Base-by-base conservation (phyloP, 805 yeast species). In the Metschnikowia dekortorum region DNA sequence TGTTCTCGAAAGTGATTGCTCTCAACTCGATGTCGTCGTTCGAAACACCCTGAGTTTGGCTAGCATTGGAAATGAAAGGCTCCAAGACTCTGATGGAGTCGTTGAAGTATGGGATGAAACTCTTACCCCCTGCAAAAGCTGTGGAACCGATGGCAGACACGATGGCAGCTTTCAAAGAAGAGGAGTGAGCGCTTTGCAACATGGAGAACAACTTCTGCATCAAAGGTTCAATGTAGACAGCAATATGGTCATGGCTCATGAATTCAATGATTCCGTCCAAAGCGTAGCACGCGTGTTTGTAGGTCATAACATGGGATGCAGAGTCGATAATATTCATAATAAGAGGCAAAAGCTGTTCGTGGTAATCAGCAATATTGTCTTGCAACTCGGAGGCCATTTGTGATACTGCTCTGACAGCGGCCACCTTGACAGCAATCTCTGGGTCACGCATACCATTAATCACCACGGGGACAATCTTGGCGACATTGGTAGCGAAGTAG, bases 71-170 rank as follows among this genome's bases (percentile, higher is more conserved):
- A 61, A 91, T 83, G 66, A 83, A 92, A 53, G 89, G 90, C 69
- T 89, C 94, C 61, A 94, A 78, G 55, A 79, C 81, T 66, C 84
- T 83, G 59, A 92, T 82, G 46, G 97, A 87, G 55, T 83, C 80
- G 63, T 83, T 81, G 69, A 92, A 92, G 75, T 80, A 94, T 53
- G 98, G 97, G 53, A 79, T 74, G 71, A 88, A 94, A 37, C 87
- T 79, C 61, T 84, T 84, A 70, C 97, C 97, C 40, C 96, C 83
- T 50, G 98, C 96, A 65, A 85, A 90, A 30, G 99, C 98, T 52
- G 96, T 89, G 37, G 98, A 91, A 49, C 98, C 98, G 66, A 94
- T 88, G 37, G 97, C 97, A 48, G 96, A 87, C 52, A 94, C 97
- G 63, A 87, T 84, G 53, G 89, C 88, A 44, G 87, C 73, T 67